A percentile compares a stretch with the other conserved stretches of the same genome.
These are phyloP conservation scores for Alternaria hordeiaustralica DNA, from an alignment of 2,329 filamentous ascomycete species.

Conservation along the genomic window DNA sequence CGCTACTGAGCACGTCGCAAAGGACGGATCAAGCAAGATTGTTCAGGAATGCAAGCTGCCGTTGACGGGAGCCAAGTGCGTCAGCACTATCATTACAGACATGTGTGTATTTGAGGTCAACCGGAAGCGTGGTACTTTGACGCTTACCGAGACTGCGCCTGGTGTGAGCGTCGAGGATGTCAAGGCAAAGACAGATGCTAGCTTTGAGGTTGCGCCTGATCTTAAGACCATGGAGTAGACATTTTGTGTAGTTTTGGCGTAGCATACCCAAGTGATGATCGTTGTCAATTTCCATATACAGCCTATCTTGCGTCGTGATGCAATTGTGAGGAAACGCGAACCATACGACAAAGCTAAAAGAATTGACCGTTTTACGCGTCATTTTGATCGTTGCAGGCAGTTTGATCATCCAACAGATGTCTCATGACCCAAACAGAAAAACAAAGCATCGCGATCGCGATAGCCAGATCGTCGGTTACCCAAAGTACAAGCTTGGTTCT, in stretches of 20 bases:
- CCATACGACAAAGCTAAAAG: not conserved
- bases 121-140: slow-evolving; percentile 67
- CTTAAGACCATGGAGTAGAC: slow-evolving; percentile 73
- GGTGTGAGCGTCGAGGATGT: slow-evolving; percentile 88
- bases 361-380: not conserved
- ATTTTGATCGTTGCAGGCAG: not conserved
- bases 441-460: not conserved
- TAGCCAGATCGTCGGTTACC: not conserved
- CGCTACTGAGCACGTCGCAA: slow-evolving; percentile 92
- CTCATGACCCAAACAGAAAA: not conserved
- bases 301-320: not conserved
- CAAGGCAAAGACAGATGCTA: slow-evolving; percentile 83
- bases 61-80: slow-evolving; percentile 47
- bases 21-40: slow-evolving; percentile 91
- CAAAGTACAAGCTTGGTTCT: not conserved
- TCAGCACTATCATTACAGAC: slow-evolving; percentile 50
- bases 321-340: not conserved
- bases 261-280: not conserved
- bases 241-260: not conserved
- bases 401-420: not conserved
- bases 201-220: slow-evolving; percentile 78
- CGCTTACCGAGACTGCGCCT: slow-evolving; percentile 81
- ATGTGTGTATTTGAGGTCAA: slow-evolving; percentile 69
- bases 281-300: not conserved
- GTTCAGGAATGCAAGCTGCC: slow-evolving; percentile 65